Base-by-base conservation (phyloP, 495 filamentous ascomycete genomes). In the Pyrenula aspistea region DNA sequence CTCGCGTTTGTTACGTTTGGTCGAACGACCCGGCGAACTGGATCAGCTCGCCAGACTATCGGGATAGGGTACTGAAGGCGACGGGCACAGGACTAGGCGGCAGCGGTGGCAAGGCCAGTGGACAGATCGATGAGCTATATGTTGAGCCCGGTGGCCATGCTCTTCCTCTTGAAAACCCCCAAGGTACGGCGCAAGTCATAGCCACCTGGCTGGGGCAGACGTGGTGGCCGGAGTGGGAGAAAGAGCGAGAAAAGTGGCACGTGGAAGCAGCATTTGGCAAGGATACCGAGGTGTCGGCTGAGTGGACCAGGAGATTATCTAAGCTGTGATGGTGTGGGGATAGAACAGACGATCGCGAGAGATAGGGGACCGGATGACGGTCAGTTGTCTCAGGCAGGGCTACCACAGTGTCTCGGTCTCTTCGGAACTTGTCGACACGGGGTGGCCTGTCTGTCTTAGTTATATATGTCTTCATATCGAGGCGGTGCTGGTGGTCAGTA, bases 81-180 rank as follows among this genome's bases (percentile, higher is more conserved):
- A 54, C 52, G 15, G 56, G 56, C 24, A 58, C 51, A 11, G 52
- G 56, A n/a, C 12, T 54, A 15, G 52, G 51, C 2, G 56, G 56
- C 10, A 25, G 25, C 0, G 56, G 56, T 1, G 56, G 56, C n/a
- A 10, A n/a, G 12, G 3, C 25, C 8, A 56, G 25, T 8, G 56
- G 56, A 15, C 56, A 58, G 24, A 51, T 58, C 19, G 48, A 31
- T n/a, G 15, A 58, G 12, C 25, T 24, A 1, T 58, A 53, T 50
- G 56, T 58, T 19, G 56, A 58, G 4, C 4, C 48, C 11, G 56
- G 56, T 11, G 25, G 54, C 2, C 56, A 58, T 55, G 52, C 51
- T 15, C 48, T 58, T 24, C 52, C 52, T 15, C 55, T 58, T 55
- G 56, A 58, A 20, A 58, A 58, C 36, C 56, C 56, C 2, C 15